Evolutionary conservation across 2,329 filamentous ascomycete genomes (phyloP), one percentile per base, ranked within the genome.

Genomic region (Chaetomium sp.): DNA sequence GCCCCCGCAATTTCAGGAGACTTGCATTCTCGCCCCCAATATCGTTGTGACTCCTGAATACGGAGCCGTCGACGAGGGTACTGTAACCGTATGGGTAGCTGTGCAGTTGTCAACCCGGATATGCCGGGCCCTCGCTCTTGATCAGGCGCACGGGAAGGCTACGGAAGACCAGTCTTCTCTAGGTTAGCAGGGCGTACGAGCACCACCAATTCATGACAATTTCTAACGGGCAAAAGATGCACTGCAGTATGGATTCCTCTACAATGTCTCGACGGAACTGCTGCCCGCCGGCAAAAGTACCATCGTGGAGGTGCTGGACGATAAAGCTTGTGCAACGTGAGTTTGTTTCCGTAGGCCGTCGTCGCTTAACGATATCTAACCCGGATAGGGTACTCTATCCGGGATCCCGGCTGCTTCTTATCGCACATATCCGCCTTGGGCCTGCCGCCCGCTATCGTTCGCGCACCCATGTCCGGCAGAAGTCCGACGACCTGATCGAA

Each of bases 401-500:
- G 0, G 80, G 80, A 12, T 81, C 81, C 21, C 80, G 75, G 13
- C 68, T 82, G 10, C 75, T 87, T 1, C 70, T 85, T 31, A 72
- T 87, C n/a, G 82, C 78, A 13, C 79, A 83, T 53, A 68, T 85
- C 4, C 72, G 73, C 5, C 73, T 83, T 12, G 70, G 75, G 50
- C 62, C 68, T 9, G 47, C 49, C n/a, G 63, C 62, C 33, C 63
- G 25, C 57, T 61, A 65, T 50, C 9, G 47, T 61, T 5, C 62
- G 60, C 57, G 33, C 27, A 54, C 31, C 9, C 74, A 79, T 60
- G 35, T 70, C 9, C 75, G 75, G 35, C 77, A 80, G 55, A 79
- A 76, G 47, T 82, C 85, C 0, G 84, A 87, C 13, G 79, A 83
- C 49, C 75, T 88, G 35, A 85, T 89, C 19, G 80, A 84, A 27